Evolutionary conservation across 2,329 filamentous ascomycete species (phyloP).

Genomic region (Neofusicoccum sp.): DNA sequence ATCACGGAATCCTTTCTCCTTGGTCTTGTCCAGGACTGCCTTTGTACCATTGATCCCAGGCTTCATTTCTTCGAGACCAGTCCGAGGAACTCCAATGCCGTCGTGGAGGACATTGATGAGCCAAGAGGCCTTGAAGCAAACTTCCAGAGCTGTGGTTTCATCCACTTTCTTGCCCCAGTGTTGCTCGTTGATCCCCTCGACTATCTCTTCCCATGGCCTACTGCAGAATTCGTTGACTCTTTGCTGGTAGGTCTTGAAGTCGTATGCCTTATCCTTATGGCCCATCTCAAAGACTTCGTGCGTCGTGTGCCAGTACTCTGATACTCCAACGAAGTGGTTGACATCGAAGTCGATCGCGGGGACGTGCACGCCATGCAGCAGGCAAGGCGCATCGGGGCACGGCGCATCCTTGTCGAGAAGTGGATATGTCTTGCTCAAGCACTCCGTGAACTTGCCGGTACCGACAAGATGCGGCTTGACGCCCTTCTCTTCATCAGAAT

Average conservation of each 20-base stretch:
- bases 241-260: slow-evolving; percentile 84
- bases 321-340: slow-evolving; percentile 96
- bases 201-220: slow-evolving; percentile 76
- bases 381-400: slow-evolving; percentile 78
- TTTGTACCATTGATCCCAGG: slow-evolving; percentile 68
- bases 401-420: slow-evolving; percentile 85
- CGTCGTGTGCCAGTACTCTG: slow-evolving; percentile 98
- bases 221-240: slow-evolving; percentile 83
- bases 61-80: slow-evolving; percentile 68
- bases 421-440: slow-evolving; percentile 76
- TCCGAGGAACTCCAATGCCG: slow-evolving; percentile 86
- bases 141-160: slow-evolving; percentile 71
- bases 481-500: slow-evolving; percentile 40
- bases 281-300: slow-evolving; percentile 85
- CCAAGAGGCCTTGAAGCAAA: slow-evolving; percentile 98
- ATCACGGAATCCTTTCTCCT: slow-evolving; percentile 73
- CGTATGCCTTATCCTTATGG: slow-evolving; percentile 76
- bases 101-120: slow-evolving; percentile 95
- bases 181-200: slow-evolving; percentile 60
- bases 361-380: slow-evolving; percentile 87
- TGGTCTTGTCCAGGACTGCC: slow-evolving; percentile 64
- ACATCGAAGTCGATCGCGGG: slow-evolving; percentile 95
- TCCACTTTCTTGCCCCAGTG: slow-evolving; percentile 76
- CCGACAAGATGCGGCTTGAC: slow-evolving; percentile 65
- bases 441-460: slow-evolving; percentile 84